A percentile compares a stretch with the other conserved stretches of the same genome.
These are phyloP conservation scores for Eimeria acervulina DNA, from an alignment of 169 alveolate species.

Conservation along the genomic window DNA sequence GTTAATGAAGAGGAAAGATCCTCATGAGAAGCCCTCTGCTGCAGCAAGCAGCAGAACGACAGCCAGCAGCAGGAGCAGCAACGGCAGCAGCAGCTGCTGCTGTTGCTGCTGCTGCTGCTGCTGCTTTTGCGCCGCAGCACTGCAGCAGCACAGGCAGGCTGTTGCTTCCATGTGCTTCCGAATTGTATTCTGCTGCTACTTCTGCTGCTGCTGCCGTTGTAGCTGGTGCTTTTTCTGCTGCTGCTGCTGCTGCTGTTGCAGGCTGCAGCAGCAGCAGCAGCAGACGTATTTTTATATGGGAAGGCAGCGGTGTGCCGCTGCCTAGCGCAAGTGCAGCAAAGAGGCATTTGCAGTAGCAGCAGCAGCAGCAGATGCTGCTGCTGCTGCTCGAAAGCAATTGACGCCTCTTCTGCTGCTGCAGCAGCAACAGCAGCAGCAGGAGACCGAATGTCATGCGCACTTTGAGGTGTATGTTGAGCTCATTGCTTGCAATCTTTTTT, in stretches of 20 bases:
- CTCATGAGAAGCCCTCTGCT: background rate
- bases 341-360: constrained; percentile 17
- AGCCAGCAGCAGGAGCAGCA: background rate
- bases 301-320: background rate
- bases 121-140: background rate
- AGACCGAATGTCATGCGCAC: background rate
- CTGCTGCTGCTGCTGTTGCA: background rate
- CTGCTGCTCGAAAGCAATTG: background rate
- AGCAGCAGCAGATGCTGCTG: background rate
- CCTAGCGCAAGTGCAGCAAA: background rate
- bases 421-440: constrained; percentile 38
- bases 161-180: background rate
- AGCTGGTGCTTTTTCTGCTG: background rate
- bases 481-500: background rate
- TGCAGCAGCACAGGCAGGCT: background rate
- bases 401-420: background rate
- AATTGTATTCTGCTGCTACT: background rate
- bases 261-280: background rate
- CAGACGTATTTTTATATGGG: background rate
- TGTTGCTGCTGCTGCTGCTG: background rate
- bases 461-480: background rate
- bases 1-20: background rate
- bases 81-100: background rate
- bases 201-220: background rate
- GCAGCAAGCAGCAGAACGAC: background rate